Evolutionary conservation across 23 red algal species (phyloP).

Genomic region (Cyanidiococcus yangmingshanensis): DNA sequence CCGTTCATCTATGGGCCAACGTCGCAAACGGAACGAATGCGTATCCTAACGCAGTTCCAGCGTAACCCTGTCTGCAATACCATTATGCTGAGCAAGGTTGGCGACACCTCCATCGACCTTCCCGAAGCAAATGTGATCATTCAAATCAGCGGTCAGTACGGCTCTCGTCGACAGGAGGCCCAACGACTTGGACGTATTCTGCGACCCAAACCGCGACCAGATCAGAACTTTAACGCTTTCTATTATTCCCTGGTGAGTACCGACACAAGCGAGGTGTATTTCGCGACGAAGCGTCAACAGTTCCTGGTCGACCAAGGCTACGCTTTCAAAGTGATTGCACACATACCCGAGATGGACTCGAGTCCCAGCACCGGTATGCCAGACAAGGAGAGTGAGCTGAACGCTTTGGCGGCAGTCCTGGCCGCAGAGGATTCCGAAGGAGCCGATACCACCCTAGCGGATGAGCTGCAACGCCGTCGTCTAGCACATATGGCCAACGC

Average conservation of each 20-base stretch:
- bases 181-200: conserved; percentile 91
- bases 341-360: conserved; percentile 75
- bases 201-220: conserved; percentile 82
- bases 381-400: conserved; percentile 52
- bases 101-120: conserved; percentile 93
- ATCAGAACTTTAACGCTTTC: conserved; percentile 96
- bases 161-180: conserved; percentile 94
- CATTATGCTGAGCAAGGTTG: conserved; percentile 89
- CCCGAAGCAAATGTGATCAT: conserved; percentile 98
- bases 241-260: conserved; percentile 95
- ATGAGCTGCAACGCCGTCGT: conserved; percentile 31
- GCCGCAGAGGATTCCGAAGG: conserved; percentile 80
- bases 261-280: conserved; percentile 93
- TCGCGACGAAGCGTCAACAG: conserved; percentile 84
- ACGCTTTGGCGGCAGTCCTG: conserved; percentile 48
- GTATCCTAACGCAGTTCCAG: conserved; percentile 86
- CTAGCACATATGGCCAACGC: conserved; percentile 24
- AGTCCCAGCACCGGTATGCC: conserved; percentile 44
- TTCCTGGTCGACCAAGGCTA: conserved; percentile 98
- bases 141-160: conserved; percentile 87
- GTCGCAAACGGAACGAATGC: conserved; percentile 74
- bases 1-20: conserved; percentile 95
- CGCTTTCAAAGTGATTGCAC: conserved; percentile 93
- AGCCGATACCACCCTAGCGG: conserved; percentile 44
- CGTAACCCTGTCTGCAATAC: conserved; percentile 59